phyloP scores from a whole-genome alignment of 352 stramenopile species.

The Globisporangium polare region DNA sequence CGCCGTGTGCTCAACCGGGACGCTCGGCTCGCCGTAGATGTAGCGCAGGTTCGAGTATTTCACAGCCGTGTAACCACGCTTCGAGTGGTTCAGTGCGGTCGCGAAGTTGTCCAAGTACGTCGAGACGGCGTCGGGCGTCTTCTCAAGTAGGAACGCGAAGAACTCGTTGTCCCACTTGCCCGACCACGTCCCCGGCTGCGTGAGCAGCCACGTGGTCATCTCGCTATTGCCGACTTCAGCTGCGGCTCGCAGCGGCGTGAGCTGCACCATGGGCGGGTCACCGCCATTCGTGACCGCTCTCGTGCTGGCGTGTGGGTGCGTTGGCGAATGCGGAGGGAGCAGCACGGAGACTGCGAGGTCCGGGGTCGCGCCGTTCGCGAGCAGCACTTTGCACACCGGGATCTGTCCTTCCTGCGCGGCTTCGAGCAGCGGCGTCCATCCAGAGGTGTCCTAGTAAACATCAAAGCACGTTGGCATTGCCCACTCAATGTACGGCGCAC shows the following conservation, averaged over 20 bases:
- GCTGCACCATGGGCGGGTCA: slow-evolving; percentile 5
- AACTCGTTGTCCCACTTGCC: slow-evolving; percentile 41
- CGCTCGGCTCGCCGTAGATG: slow-evolving; percentile 48
- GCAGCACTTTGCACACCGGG: slow-evolving; percentile 37
- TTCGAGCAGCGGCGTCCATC: slow-evolving; percentile 62
- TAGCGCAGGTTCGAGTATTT: slow-evolving; percentile 40
- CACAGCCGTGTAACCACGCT: slow-evolving; percentile 40
- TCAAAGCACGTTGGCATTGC: not conserved
- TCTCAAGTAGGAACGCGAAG: slow-evolving; percentile 50
- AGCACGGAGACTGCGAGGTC: slow-evolving; percentile 23
- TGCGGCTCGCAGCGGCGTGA: slow-evolving; percentile 49
- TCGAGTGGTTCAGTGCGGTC: slow-evolving; percentile 40
- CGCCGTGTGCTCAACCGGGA: slow-evolving; percentile 42
- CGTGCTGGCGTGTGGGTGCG: not conserved
- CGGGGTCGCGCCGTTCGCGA: slow-evolving; percentile 37
- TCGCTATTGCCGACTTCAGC: slow-evolving; percentile 54
- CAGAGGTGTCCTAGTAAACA: slow-evolving; percentile 26
- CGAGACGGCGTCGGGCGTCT: slow-evolving; percentile 33
- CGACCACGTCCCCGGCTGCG: slow-evolving; percentile 32
- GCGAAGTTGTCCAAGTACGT: slow-evolving; percentile 57
- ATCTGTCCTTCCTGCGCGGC: slow-evolving; percentile 57
- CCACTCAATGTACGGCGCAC: not conserved
- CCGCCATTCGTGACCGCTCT: not conserved
- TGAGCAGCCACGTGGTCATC: slow-evolving; percentile 44
- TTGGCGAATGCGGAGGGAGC: not conserved